phyloP scores from a whole-genome alignment of 352 stramenopile genomes.

The Thalassiosira sp. region DNA sequence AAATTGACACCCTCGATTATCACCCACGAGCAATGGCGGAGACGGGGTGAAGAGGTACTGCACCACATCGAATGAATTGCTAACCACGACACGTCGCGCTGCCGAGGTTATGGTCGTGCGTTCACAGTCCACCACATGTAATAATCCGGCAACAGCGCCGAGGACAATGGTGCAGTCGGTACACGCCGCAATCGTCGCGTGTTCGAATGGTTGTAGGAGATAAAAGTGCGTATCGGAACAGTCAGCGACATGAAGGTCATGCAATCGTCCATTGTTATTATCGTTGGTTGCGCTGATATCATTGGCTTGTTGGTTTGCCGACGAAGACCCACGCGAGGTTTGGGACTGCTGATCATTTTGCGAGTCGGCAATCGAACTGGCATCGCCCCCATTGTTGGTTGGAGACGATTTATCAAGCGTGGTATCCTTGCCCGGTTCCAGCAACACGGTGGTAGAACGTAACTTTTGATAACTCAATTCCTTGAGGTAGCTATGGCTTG shows the following conservation, averaged over 20 bases:
- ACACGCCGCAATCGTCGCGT: slow-evolving; percentile 91
- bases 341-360: slow-evolving; percentile 26
- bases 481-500: slow-evolving; percentile 64
- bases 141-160: slow-evolving; percentile 90
- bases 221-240: slow-evolving; percentile 94
- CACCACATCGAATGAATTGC: slow-evolving; percentile 91
- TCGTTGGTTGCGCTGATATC: slow-evolving; percentile 4
- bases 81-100: slow-evolving; percentile 86
- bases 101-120: slow-evolving; percentile 90
- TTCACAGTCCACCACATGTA: slow-evolving; percentile 93
- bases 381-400: slow-evolving; percentile 16
- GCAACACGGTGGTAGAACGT: slow-evolving; percentile 70
- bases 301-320: no score
- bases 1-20: slow-evolving; percentile 93
- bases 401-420: slow-evolving; percentile 1
- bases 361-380: neutral
- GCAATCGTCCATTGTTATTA: slow-evolving; percentile 50
- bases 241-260: slow-evolving; percentile 86
- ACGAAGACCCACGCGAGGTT: slow-evolving; percentile 26
- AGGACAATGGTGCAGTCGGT: slow-evolving; percentile 94
- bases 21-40: slow-evolving; percentile 90
- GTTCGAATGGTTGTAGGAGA: slow-evolving; percentile 90
- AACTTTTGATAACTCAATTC: slow-evolving; percentile 75
- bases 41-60: slow-evolving; percentile 91
- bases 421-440: slow-evolving; percentile 62